Evolutionary conservation across 2,329 filamentous ascomycete species (phyloP).

Genomic region (Parafenestella ontariensis): DNA sequence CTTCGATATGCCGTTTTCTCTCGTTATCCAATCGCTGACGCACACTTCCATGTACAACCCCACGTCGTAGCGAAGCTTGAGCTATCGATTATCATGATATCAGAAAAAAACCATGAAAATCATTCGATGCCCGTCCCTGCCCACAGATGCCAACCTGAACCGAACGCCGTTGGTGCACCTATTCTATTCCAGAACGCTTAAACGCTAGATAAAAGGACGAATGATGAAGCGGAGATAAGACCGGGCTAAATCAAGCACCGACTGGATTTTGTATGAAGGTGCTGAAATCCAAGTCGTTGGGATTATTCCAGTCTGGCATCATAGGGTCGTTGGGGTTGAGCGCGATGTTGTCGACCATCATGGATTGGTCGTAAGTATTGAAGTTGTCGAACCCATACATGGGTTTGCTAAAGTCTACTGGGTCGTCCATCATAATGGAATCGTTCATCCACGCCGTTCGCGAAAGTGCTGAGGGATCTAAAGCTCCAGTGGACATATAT

Average conservation of each 20-base stretch:
- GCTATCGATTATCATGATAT: background rate
- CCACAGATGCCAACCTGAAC: slow-evolving; percentile 31
- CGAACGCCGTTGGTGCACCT: slow-evolving; percentile 24
- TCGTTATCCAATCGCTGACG: background rate
- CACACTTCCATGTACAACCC: background rate
- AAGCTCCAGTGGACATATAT: slow-evolving; percentile 37
- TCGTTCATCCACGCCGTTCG: slow-evolving; percentile 41
- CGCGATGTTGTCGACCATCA: slow-evolving; percentile 44
- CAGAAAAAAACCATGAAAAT: background rate
- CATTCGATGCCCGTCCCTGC: slow-evolving; percentile 13
- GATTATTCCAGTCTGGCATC: slow-evolving; percentile 46
- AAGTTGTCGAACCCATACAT: slow-evolving; percentile 44
- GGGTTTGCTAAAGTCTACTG: slow-evolving; percentile 44
- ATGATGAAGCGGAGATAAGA: slow-evolving; percentile 23
- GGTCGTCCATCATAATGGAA: slow-evolving; percentile 47
- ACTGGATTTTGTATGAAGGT: slow-evolving; percentile 47
- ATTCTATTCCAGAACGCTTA: slow-evolving; percentile 39
- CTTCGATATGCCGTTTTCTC: background rate
- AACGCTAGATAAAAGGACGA: slow-evolving; percentile 42
- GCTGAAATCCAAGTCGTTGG: slow-evolving; percentile 46
- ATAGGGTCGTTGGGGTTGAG: slow-evolving; percentile 40
- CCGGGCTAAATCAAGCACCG: slow-evolving; percentile 35
- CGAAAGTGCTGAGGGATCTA: slow-evolving; percentile 42
- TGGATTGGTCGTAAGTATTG: slow-evolving; percentile 39
- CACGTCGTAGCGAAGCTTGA: background rate